phyloP scores from a whole-genome alignment of 257 asterid species.

The Plantago elongata region DNA sequence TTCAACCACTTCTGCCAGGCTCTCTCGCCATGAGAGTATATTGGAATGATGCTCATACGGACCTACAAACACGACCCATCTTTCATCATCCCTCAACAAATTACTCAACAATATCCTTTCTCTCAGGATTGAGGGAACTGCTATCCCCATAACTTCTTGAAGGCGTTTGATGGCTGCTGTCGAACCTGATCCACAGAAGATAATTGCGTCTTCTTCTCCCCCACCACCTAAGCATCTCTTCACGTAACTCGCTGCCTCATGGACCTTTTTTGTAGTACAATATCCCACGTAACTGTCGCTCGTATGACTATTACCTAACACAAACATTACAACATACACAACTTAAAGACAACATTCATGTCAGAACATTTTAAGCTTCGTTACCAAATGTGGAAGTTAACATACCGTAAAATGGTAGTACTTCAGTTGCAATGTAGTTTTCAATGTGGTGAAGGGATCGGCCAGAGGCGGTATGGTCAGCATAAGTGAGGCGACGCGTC shows the following conservation, averaged over 20 bases:
- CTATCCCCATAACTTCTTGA: conserved; percentile 66
- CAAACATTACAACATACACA: too few relatives aligned
- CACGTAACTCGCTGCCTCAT: conserved; percentile 33
- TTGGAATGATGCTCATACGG: conserved; percentile 83
- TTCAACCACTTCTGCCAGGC: conserved; percentile 73
- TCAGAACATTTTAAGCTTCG: too few relatives aligned
- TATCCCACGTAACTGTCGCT: conserved; percentile 56
- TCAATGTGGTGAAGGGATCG: conserved; percentile 55
- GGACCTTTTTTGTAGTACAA: conserved; percentile 30
- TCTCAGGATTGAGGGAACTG: conserved; percentile 46
- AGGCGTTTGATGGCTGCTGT: conserved; percentile 67
- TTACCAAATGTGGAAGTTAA: too few relatives aligned
- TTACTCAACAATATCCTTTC: conserved; percentile 28
- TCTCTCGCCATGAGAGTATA: conserved; percentile 67
- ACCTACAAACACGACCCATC: conserved; percentile 66
- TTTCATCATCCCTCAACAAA: conserved; percentile 31
- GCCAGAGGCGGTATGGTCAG: conserved; percentile 80
- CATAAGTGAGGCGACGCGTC: conserved; percentile 56
- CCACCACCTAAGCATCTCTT: conserved; percentile 74
- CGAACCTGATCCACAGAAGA: conserved; percentile 68
- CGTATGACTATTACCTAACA: conserved; percentile 57
- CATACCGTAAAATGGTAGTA: conserved; percentile 67
- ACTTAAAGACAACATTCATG: too few relatives aligned
- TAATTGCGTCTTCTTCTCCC: conserved; percentile 34
- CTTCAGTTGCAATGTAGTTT: conserved; percentile 32